A percentile compares a stretch with the other conserved stretches of the same genome.
Evolutionary conservation across 345 rosid genomes (phyloP).

Genomic region (Brassica juncea): DNA sequence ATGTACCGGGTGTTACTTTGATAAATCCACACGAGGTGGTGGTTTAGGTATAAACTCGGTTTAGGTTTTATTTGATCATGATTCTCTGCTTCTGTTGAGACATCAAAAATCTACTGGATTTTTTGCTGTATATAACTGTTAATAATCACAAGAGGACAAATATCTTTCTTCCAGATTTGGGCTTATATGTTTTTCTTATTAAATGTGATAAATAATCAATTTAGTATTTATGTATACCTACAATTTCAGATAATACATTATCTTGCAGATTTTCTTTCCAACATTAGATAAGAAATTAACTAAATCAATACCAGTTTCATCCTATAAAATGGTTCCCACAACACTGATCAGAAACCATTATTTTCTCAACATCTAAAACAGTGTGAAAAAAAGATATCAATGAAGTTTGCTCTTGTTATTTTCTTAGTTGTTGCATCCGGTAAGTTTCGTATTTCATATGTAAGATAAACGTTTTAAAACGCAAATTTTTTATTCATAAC

Average conservation of each 20-base stretch:
- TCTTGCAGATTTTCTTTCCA: neutral
- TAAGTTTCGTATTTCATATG: neutral
- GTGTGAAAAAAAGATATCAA: neutral
- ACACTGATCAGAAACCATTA: neutral
- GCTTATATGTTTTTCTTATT: neutral
- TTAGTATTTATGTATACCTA: too few relatives aligned
- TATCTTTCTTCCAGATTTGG: neutral
- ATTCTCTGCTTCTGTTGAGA: conserved; percentile 8
- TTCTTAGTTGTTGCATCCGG: neutral
- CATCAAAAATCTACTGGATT: conserved; percentile 4
- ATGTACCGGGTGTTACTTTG: neutral
- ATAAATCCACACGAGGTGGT: neutral
- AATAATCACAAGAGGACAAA: neutral
- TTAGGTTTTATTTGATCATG: conserved; percentile 3
- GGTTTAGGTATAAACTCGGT: neutral
- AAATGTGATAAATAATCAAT: neutral
- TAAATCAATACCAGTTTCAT: neutral
- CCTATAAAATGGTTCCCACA: neutral
- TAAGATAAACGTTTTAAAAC: neutral
- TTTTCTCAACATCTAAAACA: neutral
- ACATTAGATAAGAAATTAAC: neutral
- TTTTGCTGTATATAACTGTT: neutral
- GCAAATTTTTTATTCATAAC: neutral
- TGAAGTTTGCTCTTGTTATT: neutral
- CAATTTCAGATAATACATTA: too few relatives aligned